Conservation (phyloP, 148 eudicot genomes). For the Rhododendron ovatum region DNA sequence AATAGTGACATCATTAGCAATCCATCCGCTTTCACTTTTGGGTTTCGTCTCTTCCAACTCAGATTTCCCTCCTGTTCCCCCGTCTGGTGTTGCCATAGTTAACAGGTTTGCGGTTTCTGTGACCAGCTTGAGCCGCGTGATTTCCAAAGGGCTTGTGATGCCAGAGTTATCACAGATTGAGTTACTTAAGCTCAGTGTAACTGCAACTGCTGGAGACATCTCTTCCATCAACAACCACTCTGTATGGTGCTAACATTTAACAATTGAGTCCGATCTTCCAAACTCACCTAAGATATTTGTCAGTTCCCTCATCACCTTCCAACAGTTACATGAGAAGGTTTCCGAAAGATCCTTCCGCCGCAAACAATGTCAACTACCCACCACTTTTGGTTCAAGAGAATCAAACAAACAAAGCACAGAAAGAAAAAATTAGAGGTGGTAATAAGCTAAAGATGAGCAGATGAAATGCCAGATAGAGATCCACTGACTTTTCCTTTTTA, state of each 20-base stretch:
- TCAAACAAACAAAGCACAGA: background rate
- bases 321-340: constrained; percentile 3
- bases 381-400: background rate
- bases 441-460: background rate
- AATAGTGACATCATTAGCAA: constrained; percentile 17
- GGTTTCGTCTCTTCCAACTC: background rate
- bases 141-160: constrained; percentile 28
- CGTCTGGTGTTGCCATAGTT: constrained; percentile 13
- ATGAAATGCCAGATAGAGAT: background rate
- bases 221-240: constrained; percentile 34
- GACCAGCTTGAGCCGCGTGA: constrained; percentile 33
- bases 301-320: background rate
- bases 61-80: constrained; percentile 9
- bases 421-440: constrained; percentile 7
- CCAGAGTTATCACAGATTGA: constrained; percentile 31
- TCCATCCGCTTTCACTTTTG: constrained; percentile 13
- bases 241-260: constrained; percentile 3
- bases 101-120: constrained; percentile 35
- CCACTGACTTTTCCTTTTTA: background rate
- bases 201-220: constrained; percentile 35
- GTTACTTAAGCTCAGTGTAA: constrained; percentile 37
- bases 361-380: background rate
- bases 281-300: background rate
- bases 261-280: background rate
- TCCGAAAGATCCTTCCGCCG: background rate